These are phyloP conservation scores for Candida argentea DNA, from an alignment of 805 yeast species.

Conservation along the genomic window DNA sequence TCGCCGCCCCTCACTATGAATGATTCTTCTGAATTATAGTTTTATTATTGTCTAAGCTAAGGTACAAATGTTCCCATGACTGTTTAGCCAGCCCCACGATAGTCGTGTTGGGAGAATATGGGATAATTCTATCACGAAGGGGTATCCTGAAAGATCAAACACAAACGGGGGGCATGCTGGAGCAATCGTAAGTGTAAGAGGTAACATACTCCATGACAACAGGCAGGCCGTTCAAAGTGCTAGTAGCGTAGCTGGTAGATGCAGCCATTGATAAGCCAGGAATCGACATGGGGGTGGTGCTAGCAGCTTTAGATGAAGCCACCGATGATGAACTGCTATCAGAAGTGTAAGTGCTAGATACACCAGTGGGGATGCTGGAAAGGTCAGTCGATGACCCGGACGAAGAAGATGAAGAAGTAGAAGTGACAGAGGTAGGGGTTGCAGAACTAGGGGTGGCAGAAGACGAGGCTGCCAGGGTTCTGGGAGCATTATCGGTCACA, in stretches of 20 bases:
- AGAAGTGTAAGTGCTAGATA: background rate
- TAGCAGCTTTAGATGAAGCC: slow-evolving; percentile 3
- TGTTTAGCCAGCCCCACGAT: too few relatives aligned
- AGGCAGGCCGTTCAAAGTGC: slow-evolving; percentile 3
- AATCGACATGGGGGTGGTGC: slow-evolving; percentile 3
- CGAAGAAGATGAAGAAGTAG: slow-evolving; percentile 3
- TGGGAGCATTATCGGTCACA: slow-evolving; percentile 1
- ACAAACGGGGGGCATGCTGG: too few relatives aligned
- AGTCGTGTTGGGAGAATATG: too few relatives aligned
- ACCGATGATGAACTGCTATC: slow-evolving; percentile 1
- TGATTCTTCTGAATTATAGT: too few relatives aligned
- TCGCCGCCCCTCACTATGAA: too few relatives aligned
- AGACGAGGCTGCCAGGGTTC: slow-evolving; percentile 2
- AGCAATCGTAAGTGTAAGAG: slow-evolving; percentile 5
- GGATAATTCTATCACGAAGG: too few relatives aligned
- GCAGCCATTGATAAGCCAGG: too few relatives aligned
- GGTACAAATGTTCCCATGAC: too few relatives aligned
- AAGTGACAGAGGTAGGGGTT: background rate
- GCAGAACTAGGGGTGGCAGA: background rate
- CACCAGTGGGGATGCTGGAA: background rate
- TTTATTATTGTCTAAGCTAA: too few relatives aligned
- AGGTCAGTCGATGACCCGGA: slow-evolving; percentile 4
- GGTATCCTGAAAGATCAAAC: too few relatives aligned
- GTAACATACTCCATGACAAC: slow-evolving; percentile 5
- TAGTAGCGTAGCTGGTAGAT: slow-evolving; percentile 5